These are phyloP conservation scores for Scenedesmus sp. DNA, from an alignment of 163 green algal species.

Conservation along the genomic window DNA sequence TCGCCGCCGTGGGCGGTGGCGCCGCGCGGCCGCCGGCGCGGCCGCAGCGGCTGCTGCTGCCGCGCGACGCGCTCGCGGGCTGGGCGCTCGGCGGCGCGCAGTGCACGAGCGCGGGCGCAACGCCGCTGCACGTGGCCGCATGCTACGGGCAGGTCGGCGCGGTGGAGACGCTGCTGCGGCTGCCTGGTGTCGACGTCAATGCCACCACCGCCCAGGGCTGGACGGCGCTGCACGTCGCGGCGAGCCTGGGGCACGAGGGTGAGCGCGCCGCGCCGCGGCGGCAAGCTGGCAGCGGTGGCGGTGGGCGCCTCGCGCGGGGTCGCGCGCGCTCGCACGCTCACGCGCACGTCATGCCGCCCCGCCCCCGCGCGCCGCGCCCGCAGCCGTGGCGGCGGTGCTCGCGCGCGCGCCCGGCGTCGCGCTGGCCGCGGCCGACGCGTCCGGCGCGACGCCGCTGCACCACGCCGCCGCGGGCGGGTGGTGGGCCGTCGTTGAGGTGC, in stretches of 20 bases:
- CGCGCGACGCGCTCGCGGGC: not conserved
- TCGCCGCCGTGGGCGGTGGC: too few species aligned
- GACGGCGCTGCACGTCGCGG: conserved; percentile 75
- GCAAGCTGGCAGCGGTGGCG: conserved; percentile 30
- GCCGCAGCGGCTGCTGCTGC: conserved; percentile 22
- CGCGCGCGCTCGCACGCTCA: too few species aligned
- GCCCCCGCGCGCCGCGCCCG: too few species aligned
- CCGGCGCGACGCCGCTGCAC: conserved; percentile 32
- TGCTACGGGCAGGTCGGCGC: conserved; percentile 62
- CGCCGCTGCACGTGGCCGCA: conserved; percentile 73
- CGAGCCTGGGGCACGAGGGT: conserved; percentile 55
- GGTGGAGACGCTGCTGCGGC: conserved; percentile 55
- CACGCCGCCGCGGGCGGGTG: conserved; percentile 25
- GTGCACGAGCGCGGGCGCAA: conserved; percentile 21
- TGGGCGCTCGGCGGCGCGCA: conserved; percentile 1
- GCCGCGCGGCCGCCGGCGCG: conserved; percentile 2
- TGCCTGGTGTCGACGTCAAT: conserved; percentile 47
- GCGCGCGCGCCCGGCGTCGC: not conserved
- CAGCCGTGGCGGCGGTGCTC: conserved; percentile 17
- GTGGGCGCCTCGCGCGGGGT: too few species aligned
- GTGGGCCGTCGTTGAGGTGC: conserved; percentile 17
- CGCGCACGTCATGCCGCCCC: too few species aligned
- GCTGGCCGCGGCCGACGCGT: not conserved
- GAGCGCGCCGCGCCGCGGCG: conserved; percentile 23
- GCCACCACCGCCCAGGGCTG: conserved; percentile 59